These are phyloP conservation scores for Fusarium oligoseptatum DNA, from an alignment of 2,329 filamentous ascomycete genomes.

Conservation along the genomic window DNA sequence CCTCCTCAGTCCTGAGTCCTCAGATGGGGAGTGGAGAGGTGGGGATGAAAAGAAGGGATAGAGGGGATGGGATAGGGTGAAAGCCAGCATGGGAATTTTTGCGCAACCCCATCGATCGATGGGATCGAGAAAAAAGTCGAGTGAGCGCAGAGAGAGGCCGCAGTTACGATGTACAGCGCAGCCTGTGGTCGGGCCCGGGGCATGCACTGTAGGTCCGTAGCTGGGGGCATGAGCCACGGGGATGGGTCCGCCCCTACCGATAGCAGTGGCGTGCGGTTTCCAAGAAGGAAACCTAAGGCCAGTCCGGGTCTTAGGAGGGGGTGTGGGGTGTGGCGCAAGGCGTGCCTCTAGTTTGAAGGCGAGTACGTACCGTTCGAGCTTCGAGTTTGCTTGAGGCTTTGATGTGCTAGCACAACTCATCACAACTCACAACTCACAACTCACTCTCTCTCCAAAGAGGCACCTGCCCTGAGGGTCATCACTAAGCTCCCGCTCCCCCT, in stretches of 20 bases:
- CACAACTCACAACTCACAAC: background rate
- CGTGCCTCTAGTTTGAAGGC: conserved; percentile 5
- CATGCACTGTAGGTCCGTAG: background rate
- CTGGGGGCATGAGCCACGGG: conserved; percentile 33
- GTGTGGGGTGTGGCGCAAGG: conserved; percentile 3
- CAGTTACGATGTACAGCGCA: conserved; percentile 31
- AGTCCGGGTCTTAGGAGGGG: background rate
- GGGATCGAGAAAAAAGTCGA: conserved; percentile 49
- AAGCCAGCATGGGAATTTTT: conserved; percentile 47
- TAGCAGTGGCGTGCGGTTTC: conserved; percentile 26
- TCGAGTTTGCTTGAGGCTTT: background rate
- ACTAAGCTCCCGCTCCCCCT: conserved; percentile 37
- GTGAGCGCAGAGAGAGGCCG: conserved; percentile 17
- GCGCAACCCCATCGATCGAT: conserved; percentile 54
- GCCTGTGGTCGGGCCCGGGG: background rate
- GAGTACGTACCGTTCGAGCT: background rate
- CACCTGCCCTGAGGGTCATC: conserved; percentile 40
- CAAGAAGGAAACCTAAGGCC: background rate
- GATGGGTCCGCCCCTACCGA: conserved; percentile 28
- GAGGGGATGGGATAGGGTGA: conserved; percentile 47
- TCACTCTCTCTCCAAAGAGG: conserved; percentile 24
- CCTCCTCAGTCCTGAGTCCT: conserved; percentile 8
- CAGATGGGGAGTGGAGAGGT: conserved; percentile 19
- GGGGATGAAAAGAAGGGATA: conserved; percentile 28
- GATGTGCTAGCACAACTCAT: background rate